Evolutionary conservation across 1,284 basidiomycete genomes (phyloP).

Genomic region (Mycena citricolor): DNA sequence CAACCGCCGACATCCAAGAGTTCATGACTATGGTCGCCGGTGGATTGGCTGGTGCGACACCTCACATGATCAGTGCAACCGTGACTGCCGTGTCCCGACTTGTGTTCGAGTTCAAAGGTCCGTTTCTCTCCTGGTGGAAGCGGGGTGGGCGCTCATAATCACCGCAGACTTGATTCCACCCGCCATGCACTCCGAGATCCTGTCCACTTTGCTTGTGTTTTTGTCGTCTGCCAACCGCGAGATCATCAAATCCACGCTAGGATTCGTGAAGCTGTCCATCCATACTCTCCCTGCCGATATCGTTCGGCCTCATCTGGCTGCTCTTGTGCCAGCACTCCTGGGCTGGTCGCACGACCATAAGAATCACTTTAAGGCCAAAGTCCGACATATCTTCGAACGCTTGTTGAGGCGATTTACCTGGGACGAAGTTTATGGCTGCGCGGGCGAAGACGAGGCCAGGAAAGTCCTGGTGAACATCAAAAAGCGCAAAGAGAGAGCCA

Average conservation of each 20-base stretch:
- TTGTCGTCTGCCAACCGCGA: conserved; percentile 93
- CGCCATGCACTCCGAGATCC: conserved; percentile 83
- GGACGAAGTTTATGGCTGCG: conserved; percentile 77
- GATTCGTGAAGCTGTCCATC: conserved; percentile 92
- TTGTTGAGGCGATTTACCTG: conserved; percentile 91
- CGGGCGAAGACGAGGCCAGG: conserved; percentile 72
- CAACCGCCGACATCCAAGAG: conserved; percentile 83
- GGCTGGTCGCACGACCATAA: conserved; percentile 97
- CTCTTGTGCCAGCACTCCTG: conserved; percentile 84
- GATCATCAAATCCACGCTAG: conserved; percentile 95
- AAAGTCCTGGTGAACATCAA: conserved; percentile 89
- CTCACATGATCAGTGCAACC: conserved; percentile 98
- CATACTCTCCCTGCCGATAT: conserved; percentile 78
- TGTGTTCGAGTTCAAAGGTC: conserved; percentile 95
- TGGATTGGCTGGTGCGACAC: conserved; percentile 88
- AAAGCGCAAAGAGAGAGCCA: conserved; percentile 90
- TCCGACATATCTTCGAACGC: conserved; percentile 95
- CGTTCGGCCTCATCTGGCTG: conserved; percentile 73
- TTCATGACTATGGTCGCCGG: conserved; percentile 98
- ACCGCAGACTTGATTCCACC: conserved; percentile 66
- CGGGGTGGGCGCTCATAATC: too few relatives aligned
- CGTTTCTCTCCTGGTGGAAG: conserved; percentile 14
- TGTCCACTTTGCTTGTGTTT: conserved; percentile 89
- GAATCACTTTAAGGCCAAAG: conserved; percentile 98
- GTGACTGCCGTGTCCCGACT: conserved; percentile 93